Base-by-base conservation (phyloP, 371 early-diverging fungal genomes). In the Nematocida ironsii region DNA sequence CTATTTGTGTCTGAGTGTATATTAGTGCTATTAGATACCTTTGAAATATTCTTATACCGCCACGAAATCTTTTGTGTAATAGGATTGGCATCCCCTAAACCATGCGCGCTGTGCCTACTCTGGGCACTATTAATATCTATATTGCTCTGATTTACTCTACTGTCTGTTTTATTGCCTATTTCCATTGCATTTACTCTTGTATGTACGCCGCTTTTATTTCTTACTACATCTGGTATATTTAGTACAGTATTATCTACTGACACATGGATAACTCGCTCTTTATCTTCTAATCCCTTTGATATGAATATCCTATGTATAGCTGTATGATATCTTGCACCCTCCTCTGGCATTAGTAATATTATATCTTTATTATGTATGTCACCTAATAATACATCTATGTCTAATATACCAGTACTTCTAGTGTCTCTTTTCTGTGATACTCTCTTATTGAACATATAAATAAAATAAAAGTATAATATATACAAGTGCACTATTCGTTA, bases 241-340 rank as follows among this genome's bases (percentile, higher is more conserved):
- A 78, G 55, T 7, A 40, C 18, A 5, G 71, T 57, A 60, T 69
- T 45, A 58, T 78, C 80, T 45, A 56, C 9, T 1, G 80, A 78
- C 0, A 48, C 5, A 42, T 78, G 80, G 7, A 78, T 33, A 18
- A 44, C 44, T 45, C 9, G n/a, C 18, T 68, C 80, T 20, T 70
- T 40, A 11, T 71, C 71, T 52, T 78, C 71, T 5, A 78, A 71
- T 11, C 80, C 80, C 23, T 78, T 44, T 25, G 80, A 40, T 7
- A 78, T 23, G 47, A 78, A 78, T 16, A 78, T 25, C 23, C 80
- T 42, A 62, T 78, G 80, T 7, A 78, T 20, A 4, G 71, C 80
- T 2, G 71, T 20, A 40, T 78, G 80, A 58, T 78, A 78, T 25
- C 25, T 54, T 13, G 71, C 80, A 40, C 52, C 54, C 27, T 78